These are phyloP conservation scores for Misopates orontium DNA, from an alignment of 257 asterid genomes.

Conservation along the genomic window DNA sequence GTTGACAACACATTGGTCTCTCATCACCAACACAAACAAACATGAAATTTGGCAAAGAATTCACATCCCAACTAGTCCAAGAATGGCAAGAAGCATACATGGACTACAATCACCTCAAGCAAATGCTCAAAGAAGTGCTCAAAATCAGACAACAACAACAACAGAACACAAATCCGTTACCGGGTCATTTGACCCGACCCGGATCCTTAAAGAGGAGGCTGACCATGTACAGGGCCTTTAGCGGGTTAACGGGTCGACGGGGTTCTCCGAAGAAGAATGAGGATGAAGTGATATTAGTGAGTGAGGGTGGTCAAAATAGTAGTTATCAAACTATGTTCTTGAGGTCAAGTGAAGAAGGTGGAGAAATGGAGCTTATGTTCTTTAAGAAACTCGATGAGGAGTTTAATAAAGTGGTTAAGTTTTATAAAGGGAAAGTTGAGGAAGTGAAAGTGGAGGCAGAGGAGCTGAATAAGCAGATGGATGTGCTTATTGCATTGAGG, in stretches of 20 bases:
- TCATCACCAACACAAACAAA: conserved; percentile 2
- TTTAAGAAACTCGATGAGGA: conserved; percentile 63
- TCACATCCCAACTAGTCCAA: conserved; percentile 78
- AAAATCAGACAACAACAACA: conserved; percentile 30
- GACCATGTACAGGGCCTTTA: conserved; percentile 74
- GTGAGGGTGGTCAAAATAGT: conserved; percentile 36
- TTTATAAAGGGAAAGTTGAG: conserved; percentile 51
- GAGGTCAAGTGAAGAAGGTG: conserved; percentile 63
- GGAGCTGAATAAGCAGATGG: conserved; percentile 73
- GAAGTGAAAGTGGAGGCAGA: conserved; percentile 56
- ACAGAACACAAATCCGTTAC: conserved; percentile 11
- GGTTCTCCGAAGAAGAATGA: conserved; percentile 43
- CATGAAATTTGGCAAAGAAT: conserved; percentile 93
- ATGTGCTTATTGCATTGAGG: conserved; percentile 79
- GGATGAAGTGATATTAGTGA: conserved; percentile 69
- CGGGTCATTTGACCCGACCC: conserved; percentile 27
- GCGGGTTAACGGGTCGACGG: conserved; percentile 54
- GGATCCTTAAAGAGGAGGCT: conserved; percentile 49
- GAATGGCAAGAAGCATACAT: conserved; percentile 84
- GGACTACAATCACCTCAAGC: conserved; percentile 64
- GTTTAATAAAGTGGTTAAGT: conserved; percentile 64
- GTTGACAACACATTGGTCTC: neutral
- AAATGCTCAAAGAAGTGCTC: conserved; percentile 46
- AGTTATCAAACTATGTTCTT: conserved; percentile 65
- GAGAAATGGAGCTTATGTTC: conserved; percentile 58